Evolutionary conservation across 257 asterid genomes (phyloP).

Genomic region (Plantago major): DNA sequence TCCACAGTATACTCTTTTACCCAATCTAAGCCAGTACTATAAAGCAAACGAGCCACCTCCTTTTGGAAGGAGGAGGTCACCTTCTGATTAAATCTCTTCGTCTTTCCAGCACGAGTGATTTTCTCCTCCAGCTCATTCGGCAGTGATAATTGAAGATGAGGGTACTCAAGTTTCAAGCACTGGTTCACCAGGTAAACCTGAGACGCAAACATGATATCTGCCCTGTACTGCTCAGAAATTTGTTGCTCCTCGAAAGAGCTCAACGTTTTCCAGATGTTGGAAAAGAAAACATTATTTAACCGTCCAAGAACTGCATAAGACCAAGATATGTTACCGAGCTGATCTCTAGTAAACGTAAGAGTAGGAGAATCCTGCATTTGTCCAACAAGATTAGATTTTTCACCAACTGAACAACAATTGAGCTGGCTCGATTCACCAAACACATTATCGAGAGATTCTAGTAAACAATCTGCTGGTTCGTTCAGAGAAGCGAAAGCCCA

Average conservation of each 20-base stretch:
- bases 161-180: slow-evolving; percentile 67
- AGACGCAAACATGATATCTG: slow-evolving; percentile 78
- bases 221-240: slow-evolving; percentile 62
- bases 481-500: slow-evolving; percentile 96
- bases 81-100: slow-evolving; percentile 76
- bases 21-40: slow-evolving; percentile 92
- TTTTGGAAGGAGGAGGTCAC: slow-evolving; percentile 87
- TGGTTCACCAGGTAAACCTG: slow-evolving; percentile 74
- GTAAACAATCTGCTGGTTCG: slow-evolving; percentile 59
- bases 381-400: slow-evolving; percentile 28
- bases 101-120: slow-evolving; percentile 56
- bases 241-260: slow-evolving; percentile 52
- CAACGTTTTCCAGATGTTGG: slow-evolving; percentile 56
- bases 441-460: slow-evolving; percentile 61
- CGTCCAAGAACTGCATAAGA: slow-evolving; percentile 87
- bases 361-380: slow-evolving; percentile 26
- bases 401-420: slow-evolving; percentile 27
- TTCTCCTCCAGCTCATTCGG: slow-evolving; percentile 53
- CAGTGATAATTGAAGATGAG: slow-evolving; percentile 54
- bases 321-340: slow-evolving; percentile 81
- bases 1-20: slow-evolving; percentile 64
- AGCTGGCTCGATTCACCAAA: slow-evolving; percentile 39
- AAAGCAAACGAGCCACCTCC: slow-evolving; percentile 88
- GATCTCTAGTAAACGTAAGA: slow-evolving; percentile 56
- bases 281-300: slow-evolving; percentile 51